Base-by-base conservation (phyloP, 2,329 filamentous ascomycete species). In the Ophiosphaerella korrae region DNA sequence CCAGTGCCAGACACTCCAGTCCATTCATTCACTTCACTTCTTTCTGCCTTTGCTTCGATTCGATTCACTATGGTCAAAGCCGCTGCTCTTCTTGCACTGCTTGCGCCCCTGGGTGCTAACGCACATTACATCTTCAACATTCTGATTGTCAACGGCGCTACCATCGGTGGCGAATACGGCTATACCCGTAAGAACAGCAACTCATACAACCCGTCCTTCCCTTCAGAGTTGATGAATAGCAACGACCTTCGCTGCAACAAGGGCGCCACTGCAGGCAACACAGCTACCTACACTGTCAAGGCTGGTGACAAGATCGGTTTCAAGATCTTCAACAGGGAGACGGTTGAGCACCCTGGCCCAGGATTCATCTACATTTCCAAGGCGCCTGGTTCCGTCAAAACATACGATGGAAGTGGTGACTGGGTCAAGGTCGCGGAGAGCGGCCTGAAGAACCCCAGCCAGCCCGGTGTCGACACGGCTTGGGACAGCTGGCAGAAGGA, bases 331-430 rank as follows among this genome's bases (percentile, higher is more conserved):
- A 70, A 80, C 74, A 75, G 77, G 64, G 74, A 79, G 58, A 64
- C 78, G 63, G 76, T 83, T 63, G 73, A 71, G 52, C 70, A 74
- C 35, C 71, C 71, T 11, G 70, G 71, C 21, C 70, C 70, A n/a
- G 63, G 69, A 14, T 71, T 73, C 42, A 69, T 73, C 16, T 74
- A 74, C 61, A 62, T 74, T 50, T 66, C 62, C 52, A 72, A 78
- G 69, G 84, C 81, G 50, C 78, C 88, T 55, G 83, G 87, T 72
- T 87, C 85, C 69, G 80, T 89, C 52, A 83, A 87, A 65, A 80
- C 79, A 32, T 86, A 88, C 64, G 88, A 91, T 73, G 86, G 87
- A 58, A 82, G 87, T 46, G 80, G 69, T n/a, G 68, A 70, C 40
- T 74, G 71, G 71, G 58, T 65, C 55, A 74, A 74, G 60, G 68